Evolutionary conservation across 768 basidiomycete genomes (phyloP).

Genomic region (Collybia nuda): DNA sequence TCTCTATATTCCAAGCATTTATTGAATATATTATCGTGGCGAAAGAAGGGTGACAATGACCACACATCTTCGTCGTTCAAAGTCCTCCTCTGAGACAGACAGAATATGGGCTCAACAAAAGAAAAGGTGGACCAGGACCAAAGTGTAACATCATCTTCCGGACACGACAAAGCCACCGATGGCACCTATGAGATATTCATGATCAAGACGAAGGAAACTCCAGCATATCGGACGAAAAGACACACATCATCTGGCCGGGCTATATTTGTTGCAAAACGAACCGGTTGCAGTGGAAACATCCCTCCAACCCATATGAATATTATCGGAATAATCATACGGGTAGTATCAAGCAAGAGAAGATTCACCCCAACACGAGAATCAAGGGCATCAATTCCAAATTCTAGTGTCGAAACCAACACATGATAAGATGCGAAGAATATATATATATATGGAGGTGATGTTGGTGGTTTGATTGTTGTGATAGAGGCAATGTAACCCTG

Average conservation of each 20-base stretch:
- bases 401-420: slow-evolving; percentile 31
- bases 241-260: slow-evolving; percentile 49
- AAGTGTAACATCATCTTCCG: slow-evolving; percentile 63
- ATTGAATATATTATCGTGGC: slow-evolving; percentile 64
- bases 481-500: slow-evolving; percentile 46
- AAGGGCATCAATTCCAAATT: slow-evolving; percentile 31
- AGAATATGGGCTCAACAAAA: slow-evolving; percentile 63
- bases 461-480: slow-evolving; percentile 37
- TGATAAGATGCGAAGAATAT: slow-evolving; percentile 41
- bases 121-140: slow-evolving; percentile 71
- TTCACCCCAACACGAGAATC: slow-evolving; percentile 1
- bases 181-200: slow-evolving; percentile 45
- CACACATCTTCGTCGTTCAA: slow-evolving; percentile 56
- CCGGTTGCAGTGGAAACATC: slow-evolving; percentile 49
- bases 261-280: slow-evolving; percentile 46
- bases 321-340: slow-evolving; percentile 32
- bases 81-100: slow-evolving; percentile 49
- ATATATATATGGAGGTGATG: slow-evolving; percentile 52
- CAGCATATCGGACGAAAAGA: not conserved
- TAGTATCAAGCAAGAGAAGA: slow-evolving; percentile 18
- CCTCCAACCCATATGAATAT: slow-evolving; percentile 51
- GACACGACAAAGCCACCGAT: slow-evolving; percentile 48
- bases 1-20: slow-evolving; percentile 57
- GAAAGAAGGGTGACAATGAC: slow-evolving; percentile 66
- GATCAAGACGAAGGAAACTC: too few species aligned